Base-by-base conservation (phyloP, 2,329 filamentous ascomycete species). In the Fusarium sp. region DNA sequence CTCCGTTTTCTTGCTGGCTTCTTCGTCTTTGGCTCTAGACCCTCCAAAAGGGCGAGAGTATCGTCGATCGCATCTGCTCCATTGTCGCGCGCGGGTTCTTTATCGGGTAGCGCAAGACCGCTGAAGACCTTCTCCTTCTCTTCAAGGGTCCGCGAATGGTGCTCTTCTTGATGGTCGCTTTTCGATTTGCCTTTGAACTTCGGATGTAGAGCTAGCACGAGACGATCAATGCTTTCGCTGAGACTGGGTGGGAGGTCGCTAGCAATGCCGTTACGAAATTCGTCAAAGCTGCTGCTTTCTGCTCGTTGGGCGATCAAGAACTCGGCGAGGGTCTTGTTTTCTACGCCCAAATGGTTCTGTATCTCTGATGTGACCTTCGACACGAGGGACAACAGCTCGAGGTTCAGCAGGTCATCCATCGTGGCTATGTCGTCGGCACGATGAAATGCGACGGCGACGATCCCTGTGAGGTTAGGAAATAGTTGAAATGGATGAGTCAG, bases 281-380 rank as follows among this genome's bases (percentile, higher is more conserved):
- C 90, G 53, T 86, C 80, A 58, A 93, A 84, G 28, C 87, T 87
- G 52, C 19, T 19, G 19, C 19, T 19, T 19, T 94, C 88, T 78
- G 91, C 81, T 74, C 97, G 93, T 78, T 97, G 92, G 65, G 92
- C 92, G 76, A 99, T 97, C 75, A 99, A 89, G 77, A 97, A 99
- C 80, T 99, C 96, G 73, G 96, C 94, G 26, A 99, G 89, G 7
- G 94, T 97, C 81, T 97, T 98, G 82, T 99, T 94, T 78, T 88
- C 92, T 74, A 98, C 89, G 57, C 94, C 94, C 62, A 98, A 82
- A 81, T 99, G 93, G 77, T 99, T 99, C 75, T 97, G 92, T 54
- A 99, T 86, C 81, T 99, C 96, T 19, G 92, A 95, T 15, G 94
- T 94, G 73, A 99, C 94, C 80, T 95, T 97, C 51, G 94, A 96